phyloP scores from a whole-genome alignment of 2,329 filamentous ascomycete species.

The Aspergillus quadricinctus region DNA sequence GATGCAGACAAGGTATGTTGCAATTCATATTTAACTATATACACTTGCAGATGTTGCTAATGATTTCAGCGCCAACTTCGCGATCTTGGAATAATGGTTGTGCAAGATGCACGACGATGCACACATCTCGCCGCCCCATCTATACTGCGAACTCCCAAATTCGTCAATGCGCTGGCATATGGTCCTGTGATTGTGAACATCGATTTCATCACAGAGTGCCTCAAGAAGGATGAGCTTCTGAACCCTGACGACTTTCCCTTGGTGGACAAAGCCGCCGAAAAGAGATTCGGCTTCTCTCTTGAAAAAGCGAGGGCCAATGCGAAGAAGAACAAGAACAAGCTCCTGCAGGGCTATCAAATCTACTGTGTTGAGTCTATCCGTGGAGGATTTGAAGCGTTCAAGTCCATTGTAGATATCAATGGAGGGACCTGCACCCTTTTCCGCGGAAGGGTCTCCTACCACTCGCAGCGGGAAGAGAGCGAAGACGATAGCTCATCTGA shows the following conservation, averaged over 20 bases:
- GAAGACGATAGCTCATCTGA: slow-evolving; percentile 51
- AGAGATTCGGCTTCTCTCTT: slow-evolving; percentile 65
- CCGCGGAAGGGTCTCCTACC: slow-evolving; percentile 66
- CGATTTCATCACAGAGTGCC: slow-evolving; percentile 71
- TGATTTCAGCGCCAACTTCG: slow-evolving; percentile 67
- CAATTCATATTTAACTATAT: not conserved
- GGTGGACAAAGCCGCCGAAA: slow-evolving; percentile 68
- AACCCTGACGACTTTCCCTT: slow-evolving; percentile 64
- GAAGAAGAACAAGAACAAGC: slow-evolving; percentile 67
- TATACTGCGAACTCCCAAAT: slow-evolving; percentile 88
- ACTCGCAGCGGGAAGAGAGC: slow-evolving; percentile 50
- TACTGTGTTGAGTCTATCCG: slow-evolving; percentile 79
- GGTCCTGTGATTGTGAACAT: slow-evolving; percentile 74
- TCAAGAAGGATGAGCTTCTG: slow-evolving; percentile 64
- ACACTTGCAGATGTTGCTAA: slow-evolving; percentile 9
- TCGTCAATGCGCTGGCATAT: slow-evolving; percentile 78
- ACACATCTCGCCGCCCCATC: slow-evolving; percentile 84
- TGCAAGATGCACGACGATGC: slow-evolving; percentile 69
- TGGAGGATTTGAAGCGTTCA: slow-evolving; percentile 80
- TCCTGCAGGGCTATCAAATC: slow-evolving; percentile 71
- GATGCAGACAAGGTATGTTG: slow-evolving; percentile 70
- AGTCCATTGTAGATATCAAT: slow-evolving; percentile 81
- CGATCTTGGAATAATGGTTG: slow-evolving; percentile 75
- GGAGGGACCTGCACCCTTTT: slow-evolving; percentile 79
- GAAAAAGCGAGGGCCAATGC: slow-evolving; percentile 66